Percentiles rank a stretch among this genome's conserved stretches.
Conservation (phyloP, 2,329 filamentous ascomycete species). For the Hymenoscyphus infarciens region DNA sequence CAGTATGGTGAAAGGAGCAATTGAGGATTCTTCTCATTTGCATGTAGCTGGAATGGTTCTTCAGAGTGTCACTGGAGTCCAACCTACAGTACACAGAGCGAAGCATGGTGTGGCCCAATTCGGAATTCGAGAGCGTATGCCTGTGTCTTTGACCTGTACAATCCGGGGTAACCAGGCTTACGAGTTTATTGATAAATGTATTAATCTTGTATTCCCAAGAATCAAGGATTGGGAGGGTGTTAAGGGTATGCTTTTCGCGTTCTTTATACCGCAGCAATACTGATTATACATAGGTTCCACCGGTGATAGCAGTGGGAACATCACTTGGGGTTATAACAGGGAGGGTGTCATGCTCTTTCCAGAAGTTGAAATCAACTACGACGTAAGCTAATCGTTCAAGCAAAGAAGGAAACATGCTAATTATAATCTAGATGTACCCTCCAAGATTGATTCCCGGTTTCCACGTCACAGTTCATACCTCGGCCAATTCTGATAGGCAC, state of each 20-base stretch:
- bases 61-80: slow-evolving; percentile 79
- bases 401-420: slow-evolving; percentile 4
- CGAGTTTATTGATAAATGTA: slow-evolving; percentile 84
- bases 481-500: slow-evolving; percentile 31
- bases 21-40: slow-evolving; percentile 68
- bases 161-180: slow-evolving; percentile 78
- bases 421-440: slow-evolving; percentile 51
- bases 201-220: slow-evolving; percentile 86
- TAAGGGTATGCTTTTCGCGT: slow-evolving; percentile 43
- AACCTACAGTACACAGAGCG: slow-evolving; percentile 65
- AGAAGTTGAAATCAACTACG: slow-evolving; percentile 91
- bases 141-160: slow-evolving; percentile 72
- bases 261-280: slow-evolving; percentile 11
- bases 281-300: slow-evolving; percentile 37
- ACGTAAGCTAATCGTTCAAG: slow-evolving; percentile 57
- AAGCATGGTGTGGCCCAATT: slow-evolving; percentile 72
- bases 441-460: slow-evolving; percentile 42
- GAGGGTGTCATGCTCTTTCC: slow-evolving; percentile 82
- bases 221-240: slow-evolving; percentile 95
- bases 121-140: slow-evolving; percentile 66
- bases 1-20: slow-evolving; percentile 64
- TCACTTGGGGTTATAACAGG: slow-evolving; percentile 74
- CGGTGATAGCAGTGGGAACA: slow-evolving; percentile 85
- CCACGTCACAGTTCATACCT: slow-evolving; percentile 36
- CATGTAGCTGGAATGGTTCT: slow-evolving; percentile 80